Evolutionary conservation across 2,329 filamentous ascomycete genomes (phyloP), one percentile per base, ranked within the genome.

Genomic region (Penicillium brasilianum): DNA sequence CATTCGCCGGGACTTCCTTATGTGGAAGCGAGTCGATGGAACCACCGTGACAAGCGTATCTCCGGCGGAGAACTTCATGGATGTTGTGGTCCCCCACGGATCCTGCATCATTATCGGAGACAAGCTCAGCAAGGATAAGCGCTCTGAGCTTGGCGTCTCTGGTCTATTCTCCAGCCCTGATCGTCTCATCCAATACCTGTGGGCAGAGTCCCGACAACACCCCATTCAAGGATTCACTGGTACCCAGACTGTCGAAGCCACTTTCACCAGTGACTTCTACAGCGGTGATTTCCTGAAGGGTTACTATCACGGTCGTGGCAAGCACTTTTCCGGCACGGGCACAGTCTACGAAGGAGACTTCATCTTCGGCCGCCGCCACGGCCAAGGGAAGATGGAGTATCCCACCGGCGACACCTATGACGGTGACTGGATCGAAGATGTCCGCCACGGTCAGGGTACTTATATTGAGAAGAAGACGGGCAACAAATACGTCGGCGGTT

Each of bases 401-500:
- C 81, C 83, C 28, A 86, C 80, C 8, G 80, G 81, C 13, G 81
- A 83, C 60, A 78, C 74, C 6, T 83, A 83, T 62, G 74, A 78
- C 11, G 80, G 80, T 13, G 78, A 79, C 58, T 82, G 80, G 80
- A 67, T 72, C 28, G 75, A 81, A 25, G 78, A 81, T 64, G 73
- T 80, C 44, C 77, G 76, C 28, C 82, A 87, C 64, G 86, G 86
- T 4, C 81, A 84, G 25, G 86, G 86, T 32, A 85, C 81, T 1
- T 84, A 84, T 60, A 77, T 84, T 34, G 84, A 87, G 66, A 79
- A 78, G 34, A 78, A 81, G 50, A 87, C 84, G 0, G 85, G 85
- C 50, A 88, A 88, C 69, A 84, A 84, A 44, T 88, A 86, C 64
- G 82, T 84, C 14, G 87, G 87, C 28, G 85, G 84, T 20, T 89